phyloP scores from a whole-genome alignment of 2,329 filamentous ascomycete genomes.

The Coleophoma eucalyptorum region DNA sequence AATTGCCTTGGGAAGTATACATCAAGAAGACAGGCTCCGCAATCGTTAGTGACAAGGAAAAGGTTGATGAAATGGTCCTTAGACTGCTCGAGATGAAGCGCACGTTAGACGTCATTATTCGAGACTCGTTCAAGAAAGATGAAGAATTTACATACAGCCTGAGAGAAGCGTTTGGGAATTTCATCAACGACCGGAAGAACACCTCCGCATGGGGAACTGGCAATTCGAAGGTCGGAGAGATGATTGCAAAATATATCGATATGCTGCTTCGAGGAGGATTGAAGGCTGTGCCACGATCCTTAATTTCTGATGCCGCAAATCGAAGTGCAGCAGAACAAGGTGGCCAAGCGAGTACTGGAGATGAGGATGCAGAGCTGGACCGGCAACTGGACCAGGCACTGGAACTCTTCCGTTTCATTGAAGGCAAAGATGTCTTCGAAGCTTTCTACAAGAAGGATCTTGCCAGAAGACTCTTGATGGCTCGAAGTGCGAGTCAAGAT shows the following conservation, averaged over 20 bases:
- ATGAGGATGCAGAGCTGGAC: slow-evolving; percentile 90
- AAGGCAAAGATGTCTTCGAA: slow-evolving; percentile 97
- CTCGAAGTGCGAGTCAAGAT: slow-evolving; percentile 87
- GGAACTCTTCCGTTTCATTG: slow-evolving; percentile 93
- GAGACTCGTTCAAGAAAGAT: slow-evolving; percentile 72
- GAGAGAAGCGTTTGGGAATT: slow-evolving; percentile 79
- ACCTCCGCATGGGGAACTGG: slow-evolving; percentile 71
- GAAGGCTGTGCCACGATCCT: slow-evolving; percentile 71
- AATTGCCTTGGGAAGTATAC: slow-evolving; percentile 72
- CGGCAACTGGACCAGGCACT: slow-evolving; percentile 88
- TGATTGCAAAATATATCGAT: slow-evolving; percentile 98
- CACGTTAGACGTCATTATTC: slow-evolving; percentile 72
- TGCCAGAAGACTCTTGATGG: slow-evolving; percentile 84
- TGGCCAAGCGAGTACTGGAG: slow-evolving; percentile 64
- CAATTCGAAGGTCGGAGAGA: slow-evolving; percentile 93
- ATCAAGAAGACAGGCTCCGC: slow-evolving; percentile 69
- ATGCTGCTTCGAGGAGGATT: slow-evolving; percentile 81
- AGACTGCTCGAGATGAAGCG: slow-evolving; percentile 78
- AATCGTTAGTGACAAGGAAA: slow-evolving; percentile 77
- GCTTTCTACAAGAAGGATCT: slow-evolving; percentile 99
- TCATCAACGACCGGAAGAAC: slow-evolving; percentile 86
- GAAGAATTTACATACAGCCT: slow-evolving; percentile 75
- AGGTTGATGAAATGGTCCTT: slow-evolving; percentile 81
- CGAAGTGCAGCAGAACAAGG: slow-evolving; percentile 53
- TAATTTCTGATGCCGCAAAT: slow-evolving; percentile 60